Evolutionary conservation across 2,329 filamentous ascomycete species (phyloP).

Genomic region (Scytalidium lignicola): DNA sequence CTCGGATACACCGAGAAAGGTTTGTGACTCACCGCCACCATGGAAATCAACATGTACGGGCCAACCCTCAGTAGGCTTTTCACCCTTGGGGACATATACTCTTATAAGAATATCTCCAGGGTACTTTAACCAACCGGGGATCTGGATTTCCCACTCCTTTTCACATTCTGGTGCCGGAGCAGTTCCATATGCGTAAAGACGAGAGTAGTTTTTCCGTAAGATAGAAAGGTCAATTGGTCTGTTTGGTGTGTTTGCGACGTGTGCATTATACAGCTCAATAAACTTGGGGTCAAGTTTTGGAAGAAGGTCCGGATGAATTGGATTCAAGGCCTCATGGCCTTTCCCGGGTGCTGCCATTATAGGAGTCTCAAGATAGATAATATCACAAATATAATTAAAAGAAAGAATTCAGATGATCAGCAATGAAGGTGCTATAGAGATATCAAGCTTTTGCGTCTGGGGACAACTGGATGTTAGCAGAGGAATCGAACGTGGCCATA

Average conservation of each 20-base stretch:
- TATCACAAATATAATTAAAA: too few relatives aligned
- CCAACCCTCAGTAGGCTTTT: slow-evolving; percentile 31
- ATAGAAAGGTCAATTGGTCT: slow-evolving; percentile 34
- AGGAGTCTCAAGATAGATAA: neutral
- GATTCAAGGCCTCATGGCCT: slow-evolving; percentile 40
- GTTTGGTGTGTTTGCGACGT: slow-evolving; percentile 36
- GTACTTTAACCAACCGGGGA: slow-evolving; percentile 27
- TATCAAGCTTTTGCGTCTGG: too few relatives aligned
- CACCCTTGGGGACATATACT: slow-evolving; percentile 37
- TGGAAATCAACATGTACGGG: slow-evolving; percentile 46
- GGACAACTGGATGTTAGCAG: too few relatives aligned
- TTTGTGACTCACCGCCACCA: slow-evolving; percentile 31
- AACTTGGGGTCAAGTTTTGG: slow-evolving; percentile 42
- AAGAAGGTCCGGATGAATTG: slow-evolving; percentile 41
- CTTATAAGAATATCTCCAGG: slow-evolving; percentile 31
- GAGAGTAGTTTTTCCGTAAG: slow-evolving; percentile 37
- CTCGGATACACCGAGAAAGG: too few relatives aligned
- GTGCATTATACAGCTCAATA: slow-evolving; percentile 42
- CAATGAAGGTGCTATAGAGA: too few relatives aligned
- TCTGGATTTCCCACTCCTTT: slow-evolving; percentile 32
- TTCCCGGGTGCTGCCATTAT: slow-evolving; percentile 3
- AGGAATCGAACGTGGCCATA: too few relatives aligned
- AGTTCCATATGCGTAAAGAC: slow-evolving; percentile 40
- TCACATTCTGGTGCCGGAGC: slow-evolving; percentile 36
- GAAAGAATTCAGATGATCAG: too few relatives aligned